A percentile compares a stretch with the other conserved stretches of the same genome.
Conservation (phyloP, 2,329 filamentous ascomycete genomes). For the Didymella lethalis region DNA sequence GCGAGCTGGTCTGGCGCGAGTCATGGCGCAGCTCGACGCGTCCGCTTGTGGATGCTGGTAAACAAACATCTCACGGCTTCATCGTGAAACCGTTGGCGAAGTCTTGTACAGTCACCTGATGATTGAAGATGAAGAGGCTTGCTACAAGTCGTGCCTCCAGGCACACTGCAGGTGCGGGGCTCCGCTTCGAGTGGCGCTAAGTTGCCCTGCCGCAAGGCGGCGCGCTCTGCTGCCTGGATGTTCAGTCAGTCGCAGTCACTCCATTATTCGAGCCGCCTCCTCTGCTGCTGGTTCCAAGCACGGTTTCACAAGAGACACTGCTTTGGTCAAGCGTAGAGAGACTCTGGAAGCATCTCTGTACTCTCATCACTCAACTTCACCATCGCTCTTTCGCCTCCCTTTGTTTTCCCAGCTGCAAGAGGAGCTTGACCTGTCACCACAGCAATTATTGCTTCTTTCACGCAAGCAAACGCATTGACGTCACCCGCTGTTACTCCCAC, state of each 20-base stretch:
- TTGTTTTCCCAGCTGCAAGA: not conserved
- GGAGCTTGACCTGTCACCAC: not conserved
- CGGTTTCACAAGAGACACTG: conserved; percentile 19
- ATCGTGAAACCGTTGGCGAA: not conserved
- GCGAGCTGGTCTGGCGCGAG: conserved; percentile 16
- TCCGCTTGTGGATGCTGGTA: not conserved
- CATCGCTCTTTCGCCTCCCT: conserved; percentile 1
- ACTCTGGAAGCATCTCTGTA: conserved; percentile 3
- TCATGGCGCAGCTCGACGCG: conserved; percentile 15
- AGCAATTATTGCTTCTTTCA: conserved; percentile 10
- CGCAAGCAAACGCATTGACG: conserved; percentile 10
- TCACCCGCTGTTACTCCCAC: conserved; percentile 12
- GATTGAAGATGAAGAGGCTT: not conserved
- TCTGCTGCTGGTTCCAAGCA: conserved; percentile 19
- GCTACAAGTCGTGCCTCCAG: not conserved
- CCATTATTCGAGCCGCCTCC: conserved; percentile 14
- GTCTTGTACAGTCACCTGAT: not conserved
- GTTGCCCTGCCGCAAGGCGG: conserved; percentile 1
- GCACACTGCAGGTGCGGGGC: conserved; percentile 8
- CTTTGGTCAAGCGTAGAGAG: conserved; percentile 24
- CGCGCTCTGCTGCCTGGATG: conserved; percentile 30
- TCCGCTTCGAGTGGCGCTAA: conserved; percentile 11
- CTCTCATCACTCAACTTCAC: not conserved
- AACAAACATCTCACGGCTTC: not conserved
- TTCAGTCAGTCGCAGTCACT: conserved; percentile 16